Base-by-base conservation (phyloP, 306 rosid species). In the Pueraria montana region DNA sequence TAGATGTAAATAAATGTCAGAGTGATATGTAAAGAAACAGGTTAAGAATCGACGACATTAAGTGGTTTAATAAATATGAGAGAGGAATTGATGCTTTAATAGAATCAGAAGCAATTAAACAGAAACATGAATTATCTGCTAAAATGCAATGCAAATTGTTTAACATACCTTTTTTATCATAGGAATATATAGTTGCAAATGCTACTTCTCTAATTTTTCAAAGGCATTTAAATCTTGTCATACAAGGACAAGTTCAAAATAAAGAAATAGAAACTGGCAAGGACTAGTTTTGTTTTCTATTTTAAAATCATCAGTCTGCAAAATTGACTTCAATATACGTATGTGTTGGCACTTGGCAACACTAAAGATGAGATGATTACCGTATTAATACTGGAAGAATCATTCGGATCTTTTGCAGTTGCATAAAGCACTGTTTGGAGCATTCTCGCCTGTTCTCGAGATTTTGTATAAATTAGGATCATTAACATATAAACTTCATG, bases 381-480 rank as follows among this genome's bases (percentile, higher is more conserved):
- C 96, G 84, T 69, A 81, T 83, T 76, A 93, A 74, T 36, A 77
- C 66, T 1, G 96, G 97, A 84, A 93, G 90, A 53, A 90, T 73
- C 89, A 85, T 86, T 79, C 89, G 91, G 74, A 91, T 84, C 82
- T 87, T 89, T 43, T 89, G 97, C 78, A 93, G 90, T 61, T 90
- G 94, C 65, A 82, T 46, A n/a, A 83, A 89, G 91, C 97, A 93
- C 52, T 84, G 91, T 34, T 88, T 86, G 84, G 94, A 91, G 86
- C 93, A 90, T 85, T 87, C 86, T 61, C 87, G 79, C 91, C 97
- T 93, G 92, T 40, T 84, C 17, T 63, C 65, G 82, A 83, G 55
- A 76, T 78, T 48, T 42, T 43, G 8, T 21, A 79, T 27, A 62
- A 52, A 53, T 73, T 36, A 80, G 73, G 76, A 64, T 48, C 56